phyloP scores from a whole-genome alignment of 108 stramenopile genomes.

The Asterionellopsis glacialis region DNA sequence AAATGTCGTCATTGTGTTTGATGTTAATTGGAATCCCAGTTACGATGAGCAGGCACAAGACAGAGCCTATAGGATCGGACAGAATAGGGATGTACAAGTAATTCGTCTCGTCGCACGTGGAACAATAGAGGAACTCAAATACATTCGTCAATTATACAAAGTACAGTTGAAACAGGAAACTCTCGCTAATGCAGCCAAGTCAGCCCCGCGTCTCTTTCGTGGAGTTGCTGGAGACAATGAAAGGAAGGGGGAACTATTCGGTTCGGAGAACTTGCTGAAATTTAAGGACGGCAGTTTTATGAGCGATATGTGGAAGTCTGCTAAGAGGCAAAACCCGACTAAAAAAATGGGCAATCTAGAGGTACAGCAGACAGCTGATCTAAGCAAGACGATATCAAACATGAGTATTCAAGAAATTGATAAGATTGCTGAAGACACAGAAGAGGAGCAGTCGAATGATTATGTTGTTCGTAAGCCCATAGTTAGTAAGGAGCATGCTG shows the following conservation, averaged over 20 bases:
- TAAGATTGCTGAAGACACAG: neutral
- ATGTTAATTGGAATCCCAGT: conserved; percentile 85
- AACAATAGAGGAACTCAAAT: conserved; percentile 93
- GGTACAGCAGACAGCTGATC: neutral
- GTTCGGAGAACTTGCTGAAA: conserved; percentile 71
- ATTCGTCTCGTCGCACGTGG: conserved; percentile 77
- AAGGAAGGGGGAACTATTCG: conserved; percentile 83
- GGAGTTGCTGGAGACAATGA: conserved; percentile 49
- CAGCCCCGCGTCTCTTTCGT: conserved; percentile 23
- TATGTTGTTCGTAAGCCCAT: neutral
- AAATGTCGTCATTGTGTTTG: conserved; percentile 53
- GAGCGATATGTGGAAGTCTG: conserved; percentile 41
- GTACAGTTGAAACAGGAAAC: conserved; percentile 83
- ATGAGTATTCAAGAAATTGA: neutral
- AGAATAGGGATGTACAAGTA: conserved; percentile 79
- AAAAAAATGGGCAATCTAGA: conserved; percentile 1
- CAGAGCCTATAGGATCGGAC: conserved; percentile 87
- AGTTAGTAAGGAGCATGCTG: neutral
- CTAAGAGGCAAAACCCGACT: neutral
- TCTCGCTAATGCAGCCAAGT: conserved; percentile 17
- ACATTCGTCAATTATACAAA: conserved; percentile 94
- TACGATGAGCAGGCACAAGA: conserved; percentile 54
- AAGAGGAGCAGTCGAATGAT: neutral
- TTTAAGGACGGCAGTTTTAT: conserved; percentile 80
- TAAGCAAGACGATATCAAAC: neutral